Conservation (phyloP, 495 filamentous ascomycete species). For the Clohesyomyces aquaticus region DNA sequence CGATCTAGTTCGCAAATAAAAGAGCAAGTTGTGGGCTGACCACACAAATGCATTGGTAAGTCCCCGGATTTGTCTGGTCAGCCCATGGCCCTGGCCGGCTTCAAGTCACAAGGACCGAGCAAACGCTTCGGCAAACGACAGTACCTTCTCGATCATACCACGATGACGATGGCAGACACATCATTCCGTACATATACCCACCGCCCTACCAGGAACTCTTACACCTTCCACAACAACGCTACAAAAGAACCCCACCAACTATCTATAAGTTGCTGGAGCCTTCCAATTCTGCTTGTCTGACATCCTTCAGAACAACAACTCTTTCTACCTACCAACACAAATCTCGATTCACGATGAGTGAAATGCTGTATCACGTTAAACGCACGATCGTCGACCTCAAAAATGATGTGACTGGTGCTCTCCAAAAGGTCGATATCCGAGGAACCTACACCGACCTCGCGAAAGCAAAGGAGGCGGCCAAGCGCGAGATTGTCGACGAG, state of each 20-base stretch:
- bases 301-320: neutral
- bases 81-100: neutral
- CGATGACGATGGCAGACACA: neutral
- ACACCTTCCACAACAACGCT: neutral
- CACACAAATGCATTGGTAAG: neutral
- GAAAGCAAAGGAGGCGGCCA: conserved; percentile 13
- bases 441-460: conserved; percentile 27
- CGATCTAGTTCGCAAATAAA: neutral
- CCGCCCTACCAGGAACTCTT: neutral
- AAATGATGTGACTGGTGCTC: conserved; percentile 2
- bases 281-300: neutral
- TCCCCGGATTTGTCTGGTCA: too few relatives aligned
- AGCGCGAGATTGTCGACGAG: conserved; percentile 6
- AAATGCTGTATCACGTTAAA: conserved; percentile 22
- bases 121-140: neutral
- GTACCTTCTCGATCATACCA: neutral
- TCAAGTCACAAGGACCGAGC: neutral
- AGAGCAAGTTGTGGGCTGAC: neutral
- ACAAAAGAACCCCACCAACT: neutral
- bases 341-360: neutral
- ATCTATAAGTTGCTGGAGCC: neutral
- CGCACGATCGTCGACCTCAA: conserved; percentile 15
- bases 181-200: neutral
- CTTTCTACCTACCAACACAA: neutral
- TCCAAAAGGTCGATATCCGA: conserved; percentile 10